Conservation (phyloP, 2,329 filamentous ascomycete genomes). For the Grosmannia penicillata region DNA sequence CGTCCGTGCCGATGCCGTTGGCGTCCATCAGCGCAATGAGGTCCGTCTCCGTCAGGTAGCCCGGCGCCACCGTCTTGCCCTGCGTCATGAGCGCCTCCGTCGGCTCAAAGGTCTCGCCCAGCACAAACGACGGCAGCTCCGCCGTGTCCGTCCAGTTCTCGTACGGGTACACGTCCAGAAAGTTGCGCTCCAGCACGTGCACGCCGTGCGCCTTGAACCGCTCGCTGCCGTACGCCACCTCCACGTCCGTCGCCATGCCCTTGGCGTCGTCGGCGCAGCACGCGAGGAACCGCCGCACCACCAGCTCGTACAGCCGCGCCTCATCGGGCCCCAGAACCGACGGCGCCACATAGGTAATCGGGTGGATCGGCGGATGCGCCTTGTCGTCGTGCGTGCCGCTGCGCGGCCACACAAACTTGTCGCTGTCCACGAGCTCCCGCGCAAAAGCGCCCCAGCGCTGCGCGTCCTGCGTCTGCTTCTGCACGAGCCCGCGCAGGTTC, state of each 20-base stretch:
- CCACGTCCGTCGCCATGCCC: conserved; percentile 72
- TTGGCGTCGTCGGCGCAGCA: conserved; percentile 92
- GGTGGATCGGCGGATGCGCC: conserved; percentile 93
- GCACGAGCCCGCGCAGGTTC: conserved; percentile 63
- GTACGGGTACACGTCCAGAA: conserved; percentile 89
- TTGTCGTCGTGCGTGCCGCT: conserved; percentile 85
- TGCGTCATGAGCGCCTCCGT: conserved; percentile 80
- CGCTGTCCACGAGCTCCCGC: conserved; percentile 56
- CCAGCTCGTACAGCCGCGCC: conserved; percentile 76
- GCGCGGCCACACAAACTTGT: conserved; percentile 60
- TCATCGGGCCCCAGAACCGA: conserved; percentile 51
- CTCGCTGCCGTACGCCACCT: conserved; percentile 73
- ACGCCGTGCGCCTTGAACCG: conserved; percentile 70
- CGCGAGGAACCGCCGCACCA: conserved; percentile 80
- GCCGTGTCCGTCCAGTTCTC: conserved; percentile 90
- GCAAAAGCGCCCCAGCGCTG: conserved; percentile 67
- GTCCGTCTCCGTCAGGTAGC: conserved; percentile 87
- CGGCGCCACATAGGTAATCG: conserved; percentile 67
- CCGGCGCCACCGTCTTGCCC: conserved; percentile 74
- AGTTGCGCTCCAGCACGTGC: conserved; percentile 76
- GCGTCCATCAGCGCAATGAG: conserved; percentile 95
- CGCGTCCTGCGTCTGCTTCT: conserved; percentile 66
- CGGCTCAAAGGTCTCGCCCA: conserved; percentile 74
- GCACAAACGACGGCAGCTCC: conserved; percentile 62
- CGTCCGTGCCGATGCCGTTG: conserved; percentile 95